These are phyloP conservation scores for Talaromyces sp. DNA, from an alignment of 2,329 filamentous ascomycete genomes.

Conservation along the genomic window DNA sequence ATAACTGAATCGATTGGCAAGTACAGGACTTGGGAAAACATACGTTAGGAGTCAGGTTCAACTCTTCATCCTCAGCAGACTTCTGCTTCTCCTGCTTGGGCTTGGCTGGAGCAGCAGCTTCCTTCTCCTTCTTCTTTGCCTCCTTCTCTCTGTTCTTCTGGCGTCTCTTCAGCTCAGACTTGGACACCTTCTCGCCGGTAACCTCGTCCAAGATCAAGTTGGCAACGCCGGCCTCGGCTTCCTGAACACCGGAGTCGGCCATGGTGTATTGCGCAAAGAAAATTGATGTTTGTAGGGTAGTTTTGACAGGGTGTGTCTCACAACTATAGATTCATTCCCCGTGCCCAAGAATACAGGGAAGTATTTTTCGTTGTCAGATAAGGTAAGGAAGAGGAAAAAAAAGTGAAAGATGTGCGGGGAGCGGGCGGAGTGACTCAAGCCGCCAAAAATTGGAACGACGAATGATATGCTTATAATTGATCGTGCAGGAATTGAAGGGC, in stretches of 20 bases:
- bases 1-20: too few species aligned
- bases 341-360: not conserved
- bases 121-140: slow-evolving; percentile 84
- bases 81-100: slow-evolving; percentile 61
- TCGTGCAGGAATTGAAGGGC: not conserved
- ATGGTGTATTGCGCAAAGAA: slow-evolving; percentile 27
- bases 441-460: slow-evolving; percentile 14
- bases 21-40: slow-evolving; percentile 12
- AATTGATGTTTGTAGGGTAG: not conserved
- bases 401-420: slow-evolving; percentile 17
- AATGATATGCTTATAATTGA: not conserved
- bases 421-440: slow-evolving; percentile 12
- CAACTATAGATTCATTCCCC: not conserved
- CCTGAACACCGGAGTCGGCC: slow-evolving; percentile 41
- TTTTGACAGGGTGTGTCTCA: not conserved
- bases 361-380: not conserved
- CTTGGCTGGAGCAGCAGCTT: slow-evolving; percentile 61
- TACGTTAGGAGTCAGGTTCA: slow-evolving; percentile 70
- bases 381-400: slow-evolving; percentile 11
- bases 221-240: slow-evolving; percentile 52
- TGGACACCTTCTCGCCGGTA: slow-evolving; percentile 82
- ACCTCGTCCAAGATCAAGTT: slow-evolving; percentile 87
- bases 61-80: slow-evolving; percentile 61
- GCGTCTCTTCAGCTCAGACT: slow-evolving; percentile 89
- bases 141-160: slow-evolving; percentile 87